A percentile compares a stretch with the other conserved stretches of the same genome.
phyloP scores from a whole-genome alignment of 306 rosid genomes.

The Cicer bijugum region DNA sequence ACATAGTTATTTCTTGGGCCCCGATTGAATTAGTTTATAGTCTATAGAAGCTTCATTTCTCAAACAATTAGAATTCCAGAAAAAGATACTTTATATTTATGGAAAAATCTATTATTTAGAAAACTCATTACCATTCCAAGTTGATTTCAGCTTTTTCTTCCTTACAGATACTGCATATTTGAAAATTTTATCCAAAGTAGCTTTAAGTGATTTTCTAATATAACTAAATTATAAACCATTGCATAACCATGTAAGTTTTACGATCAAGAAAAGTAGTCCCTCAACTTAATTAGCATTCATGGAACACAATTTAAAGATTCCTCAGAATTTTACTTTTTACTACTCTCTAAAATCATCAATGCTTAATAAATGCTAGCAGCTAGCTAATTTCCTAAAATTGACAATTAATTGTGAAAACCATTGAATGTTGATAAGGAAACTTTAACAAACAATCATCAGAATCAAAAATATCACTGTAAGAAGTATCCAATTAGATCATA shows the following conservation, averaged over 20 bases:
- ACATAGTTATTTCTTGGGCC: neutral
- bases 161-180: neutral
- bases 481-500: neutral
- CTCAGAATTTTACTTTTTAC: neutral
- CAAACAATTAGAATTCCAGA: neutral
- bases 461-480: slow-evolving; percentile 15
- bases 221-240: neutral
- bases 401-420: slow-evolving; percentile 23
- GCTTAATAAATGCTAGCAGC: slow-evolving; percentile 42
- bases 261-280: slow-evolving; percentile 11
- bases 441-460: slow-evolving; percentile 6
- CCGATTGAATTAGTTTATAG: neutral
- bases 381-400: slow-evolving; percentile 22
- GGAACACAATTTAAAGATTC: slow-evolving; percentile 10
- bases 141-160: neutral
- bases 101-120: neutral
- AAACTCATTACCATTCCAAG: neutral
- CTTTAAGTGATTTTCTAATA: slow-evolving; percentile 4
- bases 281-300: slow-evolving; percentile 8
- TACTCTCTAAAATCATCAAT: slow-evolving; percentile 1
- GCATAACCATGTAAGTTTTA: neutral
- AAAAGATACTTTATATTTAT: neutral
- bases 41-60: neutral
- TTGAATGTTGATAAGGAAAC: slow-evolving; percentile 2
- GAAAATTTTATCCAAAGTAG: neutral